Percentiles rank a stretch among this genome's conserved stretches.
These are phyloP conservation scores for Bifiguratus adelaidae DNA, from an alignment of 192 early-diverging fungal genomes.

Conservation along the genomic window DNA sequence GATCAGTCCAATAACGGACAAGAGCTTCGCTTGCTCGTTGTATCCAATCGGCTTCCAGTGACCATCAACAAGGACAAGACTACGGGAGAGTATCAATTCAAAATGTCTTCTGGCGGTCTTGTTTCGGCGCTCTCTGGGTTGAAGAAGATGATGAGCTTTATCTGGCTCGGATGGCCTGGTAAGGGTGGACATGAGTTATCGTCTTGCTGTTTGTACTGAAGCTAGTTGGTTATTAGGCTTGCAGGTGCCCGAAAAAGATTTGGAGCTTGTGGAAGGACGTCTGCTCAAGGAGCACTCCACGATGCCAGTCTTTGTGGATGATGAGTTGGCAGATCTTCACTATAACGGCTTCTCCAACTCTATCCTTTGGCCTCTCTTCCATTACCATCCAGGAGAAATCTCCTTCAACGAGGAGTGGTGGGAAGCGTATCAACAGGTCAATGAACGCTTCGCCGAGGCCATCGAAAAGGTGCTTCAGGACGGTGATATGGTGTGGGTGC, in stretches of 20 bases:
- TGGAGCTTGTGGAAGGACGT: conserved; percentile 47
- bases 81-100: conserved; percentile 41
- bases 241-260: conserved; percentile 75
- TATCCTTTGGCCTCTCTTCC: conserved; percentile 99
- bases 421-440: conserved; percentile 91
- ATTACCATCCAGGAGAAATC: conserved; percentile 99
- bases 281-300: conserved; percentile 76
- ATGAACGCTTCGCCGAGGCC: conserved; percentile 87
- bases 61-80: conserved; percentile 62
- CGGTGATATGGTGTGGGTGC: conserved; percentile 84
- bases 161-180: conserved; percentile 99
- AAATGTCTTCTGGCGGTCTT: conserved; percentile 90
- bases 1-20: no score
- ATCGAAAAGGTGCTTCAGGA: conserved; percentile 78
- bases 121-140: conserved; percentile 91
- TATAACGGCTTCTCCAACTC: conserved; percentile 99
- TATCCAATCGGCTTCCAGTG: conserved; percentile 94
- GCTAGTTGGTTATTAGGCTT: conserved; percentile 39
- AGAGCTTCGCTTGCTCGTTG: conserved; percentile 65
- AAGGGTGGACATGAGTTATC: not conserved
- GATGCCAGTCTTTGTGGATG: conserved; percentile 88
- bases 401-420: conserved; percentile 90
- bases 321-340: conserved; percentile 88
- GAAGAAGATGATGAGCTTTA: conserved; percentile 91
- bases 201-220: not conserved